These are phyloP conservation scores for Colletotrichum lini DNA, from an alignment of 2,329 filamentous ascomycete genomes.

Conservation along the genomic window DNA sequence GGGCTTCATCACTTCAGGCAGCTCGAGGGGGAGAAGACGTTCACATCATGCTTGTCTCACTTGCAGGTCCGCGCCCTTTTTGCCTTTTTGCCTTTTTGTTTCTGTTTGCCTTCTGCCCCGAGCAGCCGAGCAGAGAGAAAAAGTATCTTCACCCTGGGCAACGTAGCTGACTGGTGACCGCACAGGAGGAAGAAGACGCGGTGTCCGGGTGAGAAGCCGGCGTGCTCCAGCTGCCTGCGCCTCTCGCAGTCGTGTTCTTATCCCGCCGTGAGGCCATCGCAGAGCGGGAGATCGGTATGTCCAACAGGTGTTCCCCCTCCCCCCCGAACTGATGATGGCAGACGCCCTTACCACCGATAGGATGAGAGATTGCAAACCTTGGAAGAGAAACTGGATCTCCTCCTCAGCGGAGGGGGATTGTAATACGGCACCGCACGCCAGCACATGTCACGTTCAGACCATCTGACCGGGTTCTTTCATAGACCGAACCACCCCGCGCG, in stretches of 20 bases:
- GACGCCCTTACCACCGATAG: slow-evolving; percentile 47
- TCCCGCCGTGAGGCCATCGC: slow-evolving; percentile 54
- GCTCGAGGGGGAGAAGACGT: slow-evolving; percentile 54
- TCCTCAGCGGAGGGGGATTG: slow-evolving; percentile 59
- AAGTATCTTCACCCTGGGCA: neutral
- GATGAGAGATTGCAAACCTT: slow-evolving; percentile 65
- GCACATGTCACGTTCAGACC: slow-evolving; percentile 32
- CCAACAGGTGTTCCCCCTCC: neutral
- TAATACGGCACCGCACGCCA: slow-evolving; percentile 45
- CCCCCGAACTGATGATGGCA: neutral
- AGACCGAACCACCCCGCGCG: slow-evolving; percentile 49
- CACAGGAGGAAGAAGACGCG: slow-evolving; percentile 64
- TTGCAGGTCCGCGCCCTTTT: slow-evolving; percentile 58
- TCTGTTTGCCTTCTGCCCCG: too few species aligned
- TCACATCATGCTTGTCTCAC: slow-evolving; percentile 62
- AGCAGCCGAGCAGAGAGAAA: too few species aligned
- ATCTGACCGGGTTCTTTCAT: slow-evolving; percentile 49
- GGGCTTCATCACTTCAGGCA: slow-evolving; percentile 40
- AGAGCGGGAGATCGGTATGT: slow-evolving; percentile 61
- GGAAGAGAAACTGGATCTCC: slow-evolving; percentile 66
- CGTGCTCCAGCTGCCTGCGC: slow-evolving; percentile 65
- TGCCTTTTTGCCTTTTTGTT: neutral
- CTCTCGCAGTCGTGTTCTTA: slow-evolving; percentile 64
- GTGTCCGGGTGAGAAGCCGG: slow-evolving; percentile 66
- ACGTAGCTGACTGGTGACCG: slow-evolving; percentile 35